Evolutionary conservation across 2,329 filamentous ascomycete species (phyloP).

Genomic region (Arachnomyces sp.): DNA sequence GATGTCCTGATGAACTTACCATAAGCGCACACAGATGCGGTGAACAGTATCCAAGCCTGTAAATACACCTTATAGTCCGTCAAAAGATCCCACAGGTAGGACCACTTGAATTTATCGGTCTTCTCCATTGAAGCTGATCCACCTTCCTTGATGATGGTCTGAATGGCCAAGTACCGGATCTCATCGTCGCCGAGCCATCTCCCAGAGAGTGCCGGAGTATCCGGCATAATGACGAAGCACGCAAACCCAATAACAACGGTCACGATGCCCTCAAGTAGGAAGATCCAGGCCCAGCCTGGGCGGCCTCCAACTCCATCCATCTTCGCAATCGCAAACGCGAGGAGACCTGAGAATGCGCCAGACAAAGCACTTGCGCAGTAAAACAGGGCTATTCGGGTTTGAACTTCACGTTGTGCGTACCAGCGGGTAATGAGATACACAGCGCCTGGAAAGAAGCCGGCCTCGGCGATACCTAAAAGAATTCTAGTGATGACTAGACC

Average conservation of each 20-base stretch:
- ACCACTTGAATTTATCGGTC: conserved; percentile 30
- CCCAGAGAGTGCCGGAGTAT: conserved; percentile 47
- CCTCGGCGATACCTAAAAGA: conserved; percentile 42
- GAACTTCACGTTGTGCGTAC: conserved; percentile 23
- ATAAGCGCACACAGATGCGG: conserved; percentile 16
- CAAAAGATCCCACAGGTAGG: conserved; percentile 38
- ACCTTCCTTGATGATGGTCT: conserved; percentile 7
- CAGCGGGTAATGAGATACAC: conserved; percentile 16
- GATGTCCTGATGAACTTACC: conserved; percentile 9
- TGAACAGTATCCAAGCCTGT: conserved; percentile 16
- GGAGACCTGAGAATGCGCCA: conserved; percentile 41
- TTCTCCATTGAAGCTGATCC: conserved; percentile 10
- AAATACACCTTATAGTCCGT: conserved; percentile 41
- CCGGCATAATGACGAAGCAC: conserved; percentile 55
- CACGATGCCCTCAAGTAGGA: conserved; percentile 41
- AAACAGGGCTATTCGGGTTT: conserved; percentile 22
- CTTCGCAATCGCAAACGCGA: conserved; percentile 42
- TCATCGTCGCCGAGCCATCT: conserved; percentile 25
- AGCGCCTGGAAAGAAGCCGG: conserved; percentile 45
- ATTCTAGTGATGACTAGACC: conserved; percentile 44
- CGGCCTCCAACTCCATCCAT: conserved; percentile 37
- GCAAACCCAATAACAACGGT: conserved; percentile 43
- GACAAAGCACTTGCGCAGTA: conserved; percentile 22
- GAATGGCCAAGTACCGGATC: conserved; percentile 28
- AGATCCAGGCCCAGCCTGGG: conserved; percentile 42